Evolutionary conservation across 768 basidiomycete species (phyloP).

Genomic region (Crepidotus variabilis): DNA sequence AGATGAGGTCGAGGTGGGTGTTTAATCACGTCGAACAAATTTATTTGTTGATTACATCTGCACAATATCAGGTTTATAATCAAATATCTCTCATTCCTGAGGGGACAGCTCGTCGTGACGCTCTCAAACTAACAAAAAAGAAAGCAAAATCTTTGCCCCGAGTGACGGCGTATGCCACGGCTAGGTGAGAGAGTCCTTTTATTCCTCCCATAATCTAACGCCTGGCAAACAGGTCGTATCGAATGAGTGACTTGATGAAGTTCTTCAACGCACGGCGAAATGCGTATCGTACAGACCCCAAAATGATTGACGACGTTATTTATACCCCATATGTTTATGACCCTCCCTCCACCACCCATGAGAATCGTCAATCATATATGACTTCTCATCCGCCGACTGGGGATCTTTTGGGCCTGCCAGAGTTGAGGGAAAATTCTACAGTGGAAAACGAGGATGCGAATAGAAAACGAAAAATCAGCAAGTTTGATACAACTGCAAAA

Average conservation of each 20-base stretch:
- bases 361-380: slow-evolving; percentile 20
- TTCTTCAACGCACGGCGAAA: slow-evolving; percentile 82
- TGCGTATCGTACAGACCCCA: slow-evolving; percentile 83
- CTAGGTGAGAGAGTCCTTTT: slow-evolving; percentile 50
- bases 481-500: slow-evolving; percentile 60
- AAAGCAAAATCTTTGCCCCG: slow-evolving; percentile 89
- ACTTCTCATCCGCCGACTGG: slow-evolving; percentile 43
- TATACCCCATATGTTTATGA: slow-evolving; percentile 91
- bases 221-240: slow-evolving; percentile 66
- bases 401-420: slow-evolving; percentile 77
- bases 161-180: slow-evolving; percentile 96
- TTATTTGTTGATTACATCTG: background rate
- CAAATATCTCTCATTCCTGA: slow-evolving; percentile 93
- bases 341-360: slow-evolving; percentile 33
- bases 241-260: slow-evolving; percentile 81
- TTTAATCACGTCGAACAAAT: background rate
- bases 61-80: slow-evolving; percentile 69
- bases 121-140: slow-evolving; percentile 86
- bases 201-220: background rate
- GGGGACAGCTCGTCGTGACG: slow-evolving; percentile 90
- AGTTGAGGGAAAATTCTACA: slow-evolving; percentile 43
- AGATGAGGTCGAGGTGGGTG: slow-evolving; percentile 58
- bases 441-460: slow-evolving; percentile 26
- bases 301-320: slow-evolving; percentile 87
- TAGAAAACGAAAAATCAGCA: slow-evolving; percentile 53